Evolutionary conservation across 106 monocot species (phyloP).

Genomic region (Posidonia australis): DNA sequence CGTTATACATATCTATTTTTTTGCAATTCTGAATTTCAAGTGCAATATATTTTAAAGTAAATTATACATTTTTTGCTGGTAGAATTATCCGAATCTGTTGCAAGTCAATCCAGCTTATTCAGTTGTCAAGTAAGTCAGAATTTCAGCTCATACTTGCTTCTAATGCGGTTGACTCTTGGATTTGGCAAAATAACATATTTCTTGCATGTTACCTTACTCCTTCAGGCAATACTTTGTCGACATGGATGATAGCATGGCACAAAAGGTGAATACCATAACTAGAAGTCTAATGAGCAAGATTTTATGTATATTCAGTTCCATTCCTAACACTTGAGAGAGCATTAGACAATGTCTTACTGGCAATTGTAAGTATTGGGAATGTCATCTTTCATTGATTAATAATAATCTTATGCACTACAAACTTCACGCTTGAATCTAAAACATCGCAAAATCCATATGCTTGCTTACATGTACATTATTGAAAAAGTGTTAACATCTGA

Average conservation of each 20-base stretch:
- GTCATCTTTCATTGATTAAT: no score
- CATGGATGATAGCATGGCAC: slow-evolving; percentile 32
- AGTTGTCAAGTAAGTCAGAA: slow-evolving; percentile 38
- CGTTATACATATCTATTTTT: neutral
- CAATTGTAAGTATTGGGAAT: no score
- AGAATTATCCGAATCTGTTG: slow-evolving; percentile 40
- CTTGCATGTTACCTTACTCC: neutral
- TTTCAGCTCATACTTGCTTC: neutral
- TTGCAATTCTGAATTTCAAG: neutral
- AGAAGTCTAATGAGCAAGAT: no score
- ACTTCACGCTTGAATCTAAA: no score
- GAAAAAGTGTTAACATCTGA: no score
- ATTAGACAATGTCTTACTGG: no score
- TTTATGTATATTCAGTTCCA: no score
- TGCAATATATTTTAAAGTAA: no score
- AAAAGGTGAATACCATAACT: slow-evolving; percentile 4
- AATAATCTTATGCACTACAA: no score
- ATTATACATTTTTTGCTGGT: slow-evolving; percentile 11
- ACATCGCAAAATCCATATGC: no score
- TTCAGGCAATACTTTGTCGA: slow-evolving; percentile 46
- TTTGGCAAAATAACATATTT: neutral
- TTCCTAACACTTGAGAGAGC: no score
- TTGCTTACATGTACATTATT: no score
- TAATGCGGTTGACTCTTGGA: neutral
- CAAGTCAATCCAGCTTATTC: slow-evolving; percentile 47